Base-by-base conservation (phyloP, 768 basidiomycete species). In the Chalciporus chontae region DNA sequence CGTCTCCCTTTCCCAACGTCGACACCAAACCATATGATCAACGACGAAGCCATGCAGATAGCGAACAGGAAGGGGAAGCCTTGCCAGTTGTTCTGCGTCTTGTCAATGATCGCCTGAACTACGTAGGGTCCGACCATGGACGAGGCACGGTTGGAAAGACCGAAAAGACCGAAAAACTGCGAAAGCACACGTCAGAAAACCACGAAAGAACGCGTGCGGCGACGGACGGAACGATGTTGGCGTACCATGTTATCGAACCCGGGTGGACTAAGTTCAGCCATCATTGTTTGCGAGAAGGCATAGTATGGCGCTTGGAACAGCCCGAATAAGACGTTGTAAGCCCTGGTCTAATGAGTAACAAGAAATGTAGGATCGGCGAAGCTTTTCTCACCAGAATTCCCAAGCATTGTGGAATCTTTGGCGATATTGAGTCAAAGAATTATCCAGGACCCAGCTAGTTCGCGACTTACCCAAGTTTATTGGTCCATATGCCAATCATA, bases 261-360 rank as follows among this genome's bases (percentile, higher is more conserved):
- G 1, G 88, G 86, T 11, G 90, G 90, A 6, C 86, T 83, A 10
- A 94, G 78, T 65, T 94, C 91, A 1, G 87, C 86, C 87, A 90
- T 90, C 85, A 89, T 87, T 0, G 87, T 90, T 62, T 88, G 84
- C 3, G 88, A 82, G 62, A 86, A 90, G 1, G 91, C 87, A 62
- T 89, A 93, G 69, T 90, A 94, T 0, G 90, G 90, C 1, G 86
- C 86, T 70, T 91, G 86, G 75, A 90, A 90, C 8, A 91, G 67
- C 11, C 89, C 88, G 57, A 85, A 88, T 3, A 90, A 67, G 43
- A 89, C 73, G 51, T 90, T 90, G 69, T 91, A 92, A 5, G 80
- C 82, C 84, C 85, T 86, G 52, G 36, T 36, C 43, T 2, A 39
- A 37, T 51, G 24, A 54, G 55, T 11, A 26, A 32, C 19, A 15